Percentiles rank a stretch among this genome's conserved stretches.
Conservation (phyloP, 2,329 filamentous ascomycete species). For the Xylariaceae sp. region DNA sequence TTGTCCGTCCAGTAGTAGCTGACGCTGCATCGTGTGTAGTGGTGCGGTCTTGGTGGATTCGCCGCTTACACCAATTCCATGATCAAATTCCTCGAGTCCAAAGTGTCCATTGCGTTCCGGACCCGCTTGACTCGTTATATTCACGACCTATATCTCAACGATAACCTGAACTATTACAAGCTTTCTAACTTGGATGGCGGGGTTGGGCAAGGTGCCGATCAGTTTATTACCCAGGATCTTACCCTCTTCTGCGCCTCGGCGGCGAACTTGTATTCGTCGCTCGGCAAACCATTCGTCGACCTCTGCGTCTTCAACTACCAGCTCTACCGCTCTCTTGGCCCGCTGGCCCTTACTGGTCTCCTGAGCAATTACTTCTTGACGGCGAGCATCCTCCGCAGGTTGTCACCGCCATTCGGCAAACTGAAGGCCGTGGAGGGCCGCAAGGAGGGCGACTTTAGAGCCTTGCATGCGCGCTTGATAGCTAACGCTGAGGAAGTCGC, state of each 20-base stretch:
- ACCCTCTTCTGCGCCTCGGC: conserved; percentile 92
- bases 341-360: conserved; percentile 77
- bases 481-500: conserved; percentile 97
- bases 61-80: conserved; percentile 97
- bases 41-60: conserved; percentile 88
- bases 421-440: conserved; percentile 93
- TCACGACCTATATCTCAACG: conserved; percentile 92
- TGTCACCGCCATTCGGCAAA: conserved; percentile 95
- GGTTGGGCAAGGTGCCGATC: conserved; percentile 84
- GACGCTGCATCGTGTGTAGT: conserved; percentile 39
- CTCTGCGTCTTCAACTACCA: conserved; percentile 98
- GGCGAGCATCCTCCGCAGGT: conserved; percentile 76
- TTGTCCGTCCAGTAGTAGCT: neutral
- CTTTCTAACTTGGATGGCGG: conserved; percentile 88
- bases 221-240: conserved; percentile 95
- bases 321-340: conserved; percentile 84
- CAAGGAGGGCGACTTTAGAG: conserved; percentile 91
- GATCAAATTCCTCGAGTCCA: conserved; percentile 97
- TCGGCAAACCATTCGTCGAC: conserved; percentile 98
- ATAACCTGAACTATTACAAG: conserved; percentile 95
- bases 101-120: conserved; percentile 96
- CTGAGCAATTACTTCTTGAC: conserved; percentile 92
- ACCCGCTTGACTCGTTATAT: conserved; percentile 94
- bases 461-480: conserved; percentile 83
- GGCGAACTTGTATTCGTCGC: conserved; percentile 86